Evolutionary conservation across 257 asterid species (phyloP).

Genomic region (Solanum dulcamara): DNA sequence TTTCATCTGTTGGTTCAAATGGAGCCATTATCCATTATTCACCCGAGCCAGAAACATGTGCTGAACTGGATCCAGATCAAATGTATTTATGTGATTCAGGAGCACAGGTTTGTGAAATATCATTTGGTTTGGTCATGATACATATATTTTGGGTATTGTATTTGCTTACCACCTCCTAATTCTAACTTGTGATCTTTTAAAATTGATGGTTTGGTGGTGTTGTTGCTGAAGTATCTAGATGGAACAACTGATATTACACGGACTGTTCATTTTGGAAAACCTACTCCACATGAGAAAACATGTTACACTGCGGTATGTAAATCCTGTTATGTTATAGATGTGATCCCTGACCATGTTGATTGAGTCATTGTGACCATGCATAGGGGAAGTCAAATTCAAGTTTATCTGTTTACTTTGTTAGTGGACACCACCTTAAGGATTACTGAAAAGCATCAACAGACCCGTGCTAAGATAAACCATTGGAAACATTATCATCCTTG

Average conservation of each 20-base stretch:
- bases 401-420: not conserved
- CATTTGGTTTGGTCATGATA: not conserved
- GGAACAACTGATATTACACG: conserved; percentile 99
- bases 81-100: conserved; percentile 95
- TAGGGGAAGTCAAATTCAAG: not conserved
- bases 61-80: conserved; percentile 74
- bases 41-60: conserved; percentile 70
- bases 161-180: not conserved
- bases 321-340: not conserved
- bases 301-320: conserved; percentile 86
- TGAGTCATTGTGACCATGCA: not conserved
- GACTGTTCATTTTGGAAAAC: conserved; percentile 92
- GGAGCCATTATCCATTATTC: conserved; percentile 84
- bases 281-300: conserved; percentile 88
- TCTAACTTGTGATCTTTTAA: conserved; percentile 9
- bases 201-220: conserved; percentile 6
- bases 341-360: not conserved
- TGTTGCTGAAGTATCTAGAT: conserved; percentile 62
- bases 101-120: conserved; percentile 60
- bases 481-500: not conserved
- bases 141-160: not conserved
- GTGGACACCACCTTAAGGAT: not conserved
- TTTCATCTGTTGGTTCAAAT: conserved; percentile 91
- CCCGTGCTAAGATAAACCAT: not conserved
- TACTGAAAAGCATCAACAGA: not conserved